Evolutionary conservation across 164 flowering plant species (phyloP).

Genomic region (Dillenia suffruticosa): DNA sequence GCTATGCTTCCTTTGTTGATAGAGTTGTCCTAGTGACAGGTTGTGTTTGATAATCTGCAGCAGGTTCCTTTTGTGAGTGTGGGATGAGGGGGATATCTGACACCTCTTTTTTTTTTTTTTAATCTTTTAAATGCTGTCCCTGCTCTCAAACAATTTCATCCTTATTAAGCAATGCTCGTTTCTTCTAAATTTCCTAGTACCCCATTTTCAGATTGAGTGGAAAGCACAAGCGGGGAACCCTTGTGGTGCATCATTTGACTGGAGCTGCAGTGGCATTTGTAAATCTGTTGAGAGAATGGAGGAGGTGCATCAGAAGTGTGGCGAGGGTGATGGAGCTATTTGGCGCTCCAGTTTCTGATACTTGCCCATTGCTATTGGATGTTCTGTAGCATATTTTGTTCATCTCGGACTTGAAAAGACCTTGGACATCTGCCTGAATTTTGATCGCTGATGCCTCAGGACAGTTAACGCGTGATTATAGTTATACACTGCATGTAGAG

Average conservation of each 20-base stretch:
- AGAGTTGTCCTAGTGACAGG: too few species aligned
- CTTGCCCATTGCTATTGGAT: background rate
- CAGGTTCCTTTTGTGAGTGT: too few species aligned
- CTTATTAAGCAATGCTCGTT: too few species aligned
- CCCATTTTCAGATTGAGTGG: slow-evolving; percentile 66
- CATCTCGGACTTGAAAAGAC: slow-evolving; percentile 1
- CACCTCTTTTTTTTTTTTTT: too few species aligned
- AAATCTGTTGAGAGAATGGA: slow-evolving; percentile 84
- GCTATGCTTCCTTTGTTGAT: too few species aligned
- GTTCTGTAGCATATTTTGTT: slow-evolving; percentile 26
- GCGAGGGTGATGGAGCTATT: slow-evolving; percentile 82
- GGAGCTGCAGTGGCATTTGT: slow-evolving; percentile 96
- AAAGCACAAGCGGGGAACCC: slow-evolving; percentile 88
- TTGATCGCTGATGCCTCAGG: slow-evolving; percentile 30
- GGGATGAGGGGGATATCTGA: too few species aligned
- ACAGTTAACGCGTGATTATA: background rate
- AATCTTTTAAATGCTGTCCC: too few species aligned
- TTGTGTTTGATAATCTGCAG: too few species aligned
- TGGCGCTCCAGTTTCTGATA: slow-evolving; percentile 68
- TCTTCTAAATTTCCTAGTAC: too few species aligned
- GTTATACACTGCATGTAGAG: too few species aligned
- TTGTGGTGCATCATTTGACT: slow-evolving; percentile 93
- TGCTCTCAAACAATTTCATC: too few species aligned
- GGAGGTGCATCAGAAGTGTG: slow-evolving; percentile 77
- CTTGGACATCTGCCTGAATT: slow-evolving; percentile 28